Conservation (phyloP, 768 basidiomycete genomes). For the Suillus spraguei region DNA sequence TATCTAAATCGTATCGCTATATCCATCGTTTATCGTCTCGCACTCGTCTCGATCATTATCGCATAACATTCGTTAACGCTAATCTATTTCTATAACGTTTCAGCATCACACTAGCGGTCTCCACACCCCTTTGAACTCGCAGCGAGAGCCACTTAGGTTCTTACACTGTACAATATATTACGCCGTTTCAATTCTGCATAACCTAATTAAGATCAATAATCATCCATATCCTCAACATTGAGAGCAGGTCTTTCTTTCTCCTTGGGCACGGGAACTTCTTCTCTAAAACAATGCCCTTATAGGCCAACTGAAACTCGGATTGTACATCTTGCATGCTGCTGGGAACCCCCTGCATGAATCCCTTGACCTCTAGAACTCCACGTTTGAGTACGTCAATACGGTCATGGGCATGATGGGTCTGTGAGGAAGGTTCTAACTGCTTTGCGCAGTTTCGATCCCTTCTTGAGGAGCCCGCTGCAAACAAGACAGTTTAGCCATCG, state of each 20-base stretch:
- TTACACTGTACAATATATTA: neutral
- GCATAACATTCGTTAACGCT: too few relatives aligned
- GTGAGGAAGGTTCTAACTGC: constrained; percentile 33
- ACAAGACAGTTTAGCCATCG: neutral
- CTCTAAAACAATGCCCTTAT: constrained; percentile 36
- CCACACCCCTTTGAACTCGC: too few relatives aligned
- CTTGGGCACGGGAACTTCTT: neutral
- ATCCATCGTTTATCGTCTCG: too few relatives aligned
- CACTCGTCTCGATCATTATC: too few relatives aligned
- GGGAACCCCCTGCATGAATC: constrained; percentile 31
- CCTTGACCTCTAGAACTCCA: constrained; percentile 28
- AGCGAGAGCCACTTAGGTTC: too few relatives aligned
- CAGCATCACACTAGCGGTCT: too few relatives aligned
- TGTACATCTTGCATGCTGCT: constrained; percentile 20
- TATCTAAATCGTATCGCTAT: too few relatives aligned
- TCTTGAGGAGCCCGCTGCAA: constrained; percentile 31
- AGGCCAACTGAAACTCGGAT: constrained; percentile 31
- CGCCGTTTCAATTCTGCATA: neutral
- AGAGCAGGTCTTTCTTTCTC: constrained; percentile 24
- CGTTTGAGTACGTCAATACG: constrained; percentile 26
- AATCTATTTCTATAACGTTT: too few relatives aligned
- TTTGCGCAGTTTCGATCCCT: constrained; percentile 29
- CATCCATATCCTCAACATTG: constrained; percentile 28
- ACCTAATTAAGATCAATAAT: neutral
- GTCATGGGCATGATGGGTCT: constrained; percentile 30